Evolutionary conservation across 75 land plant genomes (phyloP), one percentile per base, ranked within the genome.

Genomic region (Cunninghamia lanceolata): DNA sequence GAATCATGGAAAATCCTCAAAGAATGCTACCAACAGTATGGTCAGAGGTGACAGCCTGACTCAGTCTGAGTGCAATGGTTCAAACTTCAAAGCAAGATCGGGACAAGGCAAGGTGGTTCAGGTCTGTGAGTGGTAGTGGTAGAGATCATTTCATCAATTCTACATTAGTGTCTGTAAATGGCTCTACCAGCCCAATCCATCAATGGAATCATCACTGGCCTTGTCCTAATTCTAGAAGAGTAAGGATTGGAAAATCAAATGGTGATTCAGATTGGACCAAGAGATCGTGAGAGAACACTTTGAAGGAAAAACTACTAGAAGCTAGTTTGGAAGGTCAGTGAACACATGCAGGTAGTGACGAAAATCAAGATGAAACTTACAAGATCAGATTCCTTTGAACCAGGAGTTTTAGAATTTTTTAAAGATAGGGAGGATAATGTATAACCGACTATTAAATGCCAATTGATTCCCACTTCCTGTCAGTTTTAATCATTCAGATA

Each of bases 131-230:
- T 75, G 54, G 86, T 45, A 87, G 88, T 16, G 40, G 40, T 39
- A 85, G 90, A 88, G 10, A 76, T 89, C 16, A 63, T 88, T 59
- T 80, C 88, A 34, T 77, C 4, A 2, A 39, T 39, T 39, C 40
- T 39, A 39, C 40, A 39, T 39, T 39, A 50, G 87, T 38, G 89
- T 40, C 87, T 42, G 79, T 50, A 3, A 52, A 77, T 76, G 85
- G 82, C 42, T 88, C 56, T 85, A 82, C 84, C 52, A 92, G 93
- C 84, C 93, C 93, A n/a, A 83, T 89, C 8, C 86, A 88, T 32
- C 90, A 89, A 56, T 85, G 88, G 87, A 86, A 71, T 34, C 88
- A 88, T 38, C 83, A 82, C 54, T 82, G 83, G 54, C 85, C 86
- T 39, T 2, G 2, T 9, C 82, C 88, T 30, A 92, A 91, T 80